A percentile compares a stretch with the other conserved stretches of the same genome.
phyloP scores from a whole-genome alignment of 78 protist species.

The Parvularia atlantis region DNA sequence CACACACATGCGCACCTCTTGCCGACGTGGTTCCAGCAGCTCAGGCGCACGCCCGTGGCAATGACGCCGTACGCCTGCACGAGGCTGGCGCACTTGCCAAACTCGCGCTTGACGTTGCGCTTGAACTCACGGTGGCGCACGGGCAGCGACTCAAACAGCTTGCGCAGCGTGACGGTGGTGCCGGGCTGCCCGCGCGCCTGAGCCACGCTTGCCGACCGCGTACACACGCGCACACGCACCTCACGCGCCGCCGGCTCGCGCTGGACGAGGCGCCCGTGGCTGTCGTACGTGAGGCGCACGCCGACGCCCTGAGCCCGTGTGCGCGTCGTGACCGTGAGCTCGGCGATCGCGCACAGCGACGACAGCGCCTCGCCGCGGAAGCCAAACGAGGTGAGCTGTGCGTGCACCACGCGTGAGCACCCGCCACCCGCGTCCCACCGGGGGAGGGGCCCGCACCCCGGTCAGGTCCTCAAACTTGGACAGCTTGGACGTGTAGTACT shows the following conservation, averaged over 20 bases:
- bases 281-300: not conserved
- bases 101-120: constrained; percentile 45
- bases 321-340: constrained; percentile 12
- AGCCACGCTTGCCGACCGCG: not conserved
- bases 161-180: constrained; percentile 54
- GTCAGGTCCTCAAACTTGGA: constrained; percentile 53
- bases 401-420: too few relatives aligned
- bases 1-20: not conserved
- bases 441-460: not conserved
- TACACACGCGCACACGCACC: not conserved
- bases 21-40: constrained; percentile 6
- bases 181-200: constrained; percentile 37
- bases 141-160: constrained; percentile 57
- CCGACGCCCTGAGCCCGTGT: not conserved
- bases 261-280: not conserved
- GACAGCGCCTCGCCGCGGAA: constrained; percentile 92
- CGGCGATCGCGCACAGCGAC: constrained; percentile 63
- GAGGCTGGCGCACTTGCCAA: constrained; percentile 4
- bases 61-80: constrained; percentile 67
- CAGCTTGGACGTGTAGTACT: constrained; percentile 76
- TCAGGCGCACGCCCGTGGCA: constrained; percentile 2
- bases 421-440: too few relatives aligned
- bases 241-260: not conserved
- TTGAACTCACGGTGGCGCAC: constrained; percentile 64
- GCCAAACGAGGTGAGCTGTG: constrained; percentile 67